Evolutionary conservation across 305 asterid genomes (phyloP).

Genomic region (Fraxinus paxiana): DNA sequence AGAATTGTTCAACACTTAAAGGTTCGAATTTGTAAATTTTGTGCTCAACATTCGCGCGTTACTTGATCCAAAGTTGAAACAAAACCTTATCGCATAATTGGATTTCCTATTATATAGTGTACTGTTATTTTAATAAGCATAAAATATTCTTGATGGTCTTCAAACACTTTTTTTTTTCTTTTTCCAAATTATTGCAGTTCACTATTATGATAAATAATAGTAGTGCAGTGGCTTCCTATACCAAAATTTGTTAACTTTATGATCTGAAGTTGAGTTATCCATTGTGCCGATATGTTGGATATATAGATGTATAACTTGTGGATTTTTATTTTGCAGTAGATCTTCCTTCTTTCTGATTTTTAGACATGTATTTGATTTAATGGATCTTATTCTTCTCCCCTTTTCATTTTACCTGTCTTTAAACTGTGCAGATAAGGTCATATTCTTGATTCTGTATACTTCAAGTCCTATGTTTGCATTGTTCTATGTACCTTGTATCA

Average conservation of each 20-base stretch:
- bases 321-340: not conserved
- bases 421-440: not conserved
- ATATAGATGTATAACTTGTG: not conserved
- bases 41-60: not conserved
- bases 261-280: not conserved
- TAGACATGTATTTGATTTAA: not conserved
- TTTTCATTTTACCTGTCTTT: not conserved
- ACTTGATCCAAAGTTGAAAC: not conserved
- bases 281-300: not conserved
- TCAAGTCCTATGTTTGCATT: conserved; percentile 3
- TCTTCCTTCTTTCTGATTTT: not conserved
- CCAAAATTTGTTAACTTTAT: not conserved
- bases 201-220: not conserved
- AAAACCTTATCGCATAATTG: not conserved
- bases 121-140: not conserved
- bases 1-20: conserved; percentile 64
- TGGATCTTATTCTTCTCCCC: not conserved
- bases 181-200: not conserved
- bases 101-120: not conserved
- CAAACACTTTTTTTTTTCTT: not conserved
- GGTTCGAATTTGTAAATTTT: conserved; percentile 37
- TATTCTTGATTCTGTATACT: not conserved
- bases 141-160: not conserved
- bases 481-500: conserved; percentile 2
- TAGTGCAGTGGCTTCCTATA: not conserved